Evolutionary conservation across 176 grass and related monocot genomes (phyloP), one percentile per base, ranked within the genome.

Genomic region (Carex scoparia): DNA sequence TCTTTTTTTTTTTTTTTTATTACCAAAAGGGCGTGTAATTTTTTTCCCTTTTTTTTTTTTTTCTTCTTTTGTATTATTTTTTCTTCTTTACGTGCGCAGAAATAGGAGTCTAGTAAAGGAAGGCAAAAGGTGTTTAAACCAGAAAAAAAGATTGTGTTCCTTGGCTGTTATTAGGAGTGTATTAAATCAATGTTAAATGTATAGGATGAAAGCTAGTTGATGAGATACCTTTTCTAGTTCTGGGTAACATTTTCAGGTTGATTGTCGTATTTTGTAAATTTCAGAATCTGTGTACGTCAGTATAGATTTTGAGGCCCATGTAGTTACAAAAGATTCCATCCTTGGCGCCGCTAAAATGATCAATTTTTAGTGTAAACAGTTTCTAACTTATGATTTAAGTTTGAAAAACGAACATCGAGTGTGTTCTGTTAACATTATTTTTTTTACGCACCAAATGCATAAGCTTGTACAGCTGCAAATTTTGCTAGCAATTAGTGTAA

Each of bases 41-140:
- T 3, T 42, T 30, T 57, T 57, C 53, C 65, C 66, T 9, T 60
- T 49, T 81, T 76, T 81, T 38, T 77, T 61, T 38, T 64, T 85
- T 65, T 2, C 33, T 61, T 71, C 31, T 1, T 16, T 15, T 32
- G 65, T 58, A 31, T 27, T 51, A 33, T 75, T 76, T 88, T 13
- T 84, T 57, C 23, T 64, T 84, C 69, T 65, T 69, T 62, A 89
- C 80, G 90, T 84, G 83, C 73, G 87, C 90, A 87, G 93, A 92
- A 63, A 94, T 89, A 94, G 88, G 92, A 92, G 81, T 87, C 42
- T 79, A 87, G 78, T 83, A 65, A 79, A 81, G 38, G 74, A 88
- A 81, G 87, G 86, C 70, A 84, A 85, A 87, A 87, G 80, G 49
- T 83, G 44, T 53, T 83, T 28, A 33, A 81, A 67, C 38, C 35